Conservation (phyloP, 176 grass and related monocot genomes). For the Ensete glaucum region DNA sequence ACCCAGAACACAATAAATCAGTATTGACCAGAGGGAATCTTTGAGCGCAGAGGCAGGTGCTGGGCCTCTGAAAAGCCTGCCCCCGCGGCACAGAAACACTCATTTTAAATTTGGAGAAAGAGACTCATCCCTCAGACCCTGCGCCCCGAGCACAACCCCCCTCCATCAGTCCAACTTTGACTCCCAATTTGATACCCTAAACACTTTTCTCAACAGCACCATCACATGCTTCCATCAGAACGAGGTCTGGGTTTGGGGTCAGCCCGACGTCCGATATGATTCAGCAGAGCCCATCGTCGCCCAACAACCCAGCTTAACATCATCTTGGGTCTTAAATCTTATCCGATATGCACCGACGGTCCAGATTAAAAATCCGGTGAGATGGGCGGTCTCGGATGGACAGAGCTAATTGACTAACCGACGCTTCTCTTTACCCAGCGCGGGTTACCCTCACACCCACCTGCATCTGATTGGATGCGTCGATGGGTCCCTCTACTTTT, state of each 20-base stretch:
- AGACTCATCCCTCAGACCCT: conserved; percentile 2
- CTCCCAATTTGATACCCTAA: neutral
- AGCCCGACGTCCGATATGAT: neutral
- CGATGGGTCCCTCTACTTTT: too few relatives aligned
- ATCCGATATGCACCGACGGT: too few relatives aligned
- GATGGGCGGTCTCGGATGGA: too few relatives aligned
- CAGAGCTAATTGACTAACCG: too few relatives aligned
- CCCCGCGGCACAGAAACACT: conserved; percentile 3
- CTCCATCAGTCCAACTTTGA: conserved; percentile 1
- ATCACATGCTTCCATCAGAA: neutral
- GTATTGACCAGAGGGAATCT: conserved; percentile 3
- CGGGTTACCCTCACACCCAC: too few relatives aligned
- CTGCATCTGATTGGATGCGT: too few relatives aligned
- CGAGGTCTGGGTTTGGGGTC: neutral
- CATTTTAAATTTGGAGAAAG: conserved; percentile 1
- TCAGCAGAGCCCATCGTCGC: neutral
- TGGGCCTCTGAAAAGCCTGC: conserved; percentile 9
- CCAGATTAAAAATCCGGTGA: too few relatives aligned
- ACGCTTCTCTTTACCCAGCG: too few relatives aligned
- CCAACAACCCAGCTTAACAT: too few relatives aligned
- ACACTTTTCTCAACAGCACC: neutral
- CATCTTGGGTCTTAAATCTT: too few relatives aligned
- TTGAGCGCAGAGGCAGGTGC: neutral
- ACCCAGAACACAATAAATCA: neutral
- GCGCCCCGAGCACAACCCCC: neutral